phyloP scores from a whole-genome alignment of 805 yeast species.

The Isabelozyma rhagii region DNA sequence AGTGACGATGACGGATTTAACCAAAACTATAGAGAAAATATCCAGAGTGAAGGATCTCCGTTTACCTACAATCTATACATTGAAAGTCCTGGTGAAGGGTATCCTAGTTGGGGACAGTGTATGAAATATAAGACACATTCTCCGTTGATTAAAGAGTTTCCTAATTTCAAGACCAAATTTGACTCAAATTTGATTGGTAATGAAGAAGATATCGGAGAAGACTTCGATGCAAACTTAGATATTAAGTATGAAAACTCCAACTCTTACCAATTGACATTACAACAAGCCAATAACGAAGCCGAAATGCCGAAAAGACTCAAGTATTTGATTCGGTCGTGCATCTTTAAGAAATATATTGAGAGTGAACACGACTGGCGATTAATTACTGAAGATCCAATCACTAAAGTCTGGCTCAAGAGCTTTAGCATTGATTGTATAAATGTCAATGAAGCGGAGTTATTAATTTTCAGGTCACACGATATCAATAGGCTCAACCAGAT shows the following conservation, averaged over 20 bases:
- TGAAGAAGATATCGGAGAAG: neutral
- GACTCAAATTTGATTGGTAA: conserved; percentile 23
- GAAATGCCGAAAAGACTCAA: conserved; percentile 53
- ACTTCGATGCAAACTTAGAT: conserved; percentile 12
- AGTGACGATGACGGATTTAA: conserved; percentile 4
- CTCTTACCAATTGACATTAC: conserved; percentile 20
- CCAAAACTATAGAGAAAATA: conserved; percentile 6
- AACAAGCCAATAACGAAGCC: conserved; percentile 28
- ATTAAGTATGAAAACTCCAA: conserved; percentile 26
- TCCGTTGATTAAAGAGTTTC: conserved; percentile 51
- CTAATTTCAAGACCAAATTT: conserved; percentile 38
- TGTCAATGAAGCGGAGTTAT: conserved; percentile 49
- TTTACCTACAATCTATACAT: conserved; percentile 18
- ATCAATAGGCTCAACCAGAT: conserved; percentile 21
- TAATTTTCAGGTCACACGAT: conserved; percentile 35
- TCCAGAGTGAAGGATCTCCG: conserved; percentile 7
- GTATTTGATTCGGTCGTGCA: conserved; percentile 54
- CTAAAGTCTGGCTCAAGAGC: conserved; percentile 52
- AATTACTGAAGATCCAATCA: conserved; percentile 58
- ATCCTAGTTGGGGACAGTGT: conserved; percentile 52
- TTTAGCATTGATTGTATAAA: conserved; percentile 51
- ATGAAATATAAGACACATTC: conserved; percentile 40
- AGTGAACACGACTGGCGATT: conserved; percentile 49
- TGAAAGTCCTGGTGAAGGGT: conserved; percentile 41
- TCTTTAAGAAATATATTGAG: conserved; percentile 49